Percentiles rank a stretch among this genome's conserved stretches.
Conservation (phyloP, 2,329 filamentous ascomycete species). For the Elsinoe australis region DNA sequence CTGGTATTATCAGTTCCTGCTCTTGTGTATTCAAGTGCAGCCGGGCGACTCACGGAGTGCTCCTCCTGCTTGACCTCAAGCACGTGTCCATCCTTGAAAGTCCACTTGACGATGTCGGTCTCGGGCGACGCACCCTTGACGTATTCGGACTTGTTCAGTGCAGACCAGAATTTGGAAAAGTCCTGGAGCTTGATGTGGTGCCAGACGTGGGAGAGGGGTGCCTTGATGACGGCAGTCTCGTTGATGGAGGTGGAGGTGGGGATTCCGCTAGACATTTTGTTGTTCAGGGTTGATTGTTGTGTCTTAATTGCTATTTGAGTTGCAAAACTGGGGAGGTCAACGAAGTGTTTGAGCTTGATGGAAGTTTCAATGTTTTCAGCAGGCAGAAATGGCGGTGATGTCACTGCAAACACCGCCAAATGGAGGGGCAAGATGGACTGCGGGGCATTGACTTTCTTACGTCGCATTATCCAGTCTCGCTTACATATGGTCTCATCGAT, state of each 20-base stretch:
- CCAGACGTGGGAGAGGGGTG: constrained; percentile 60
- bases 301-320: background rate
- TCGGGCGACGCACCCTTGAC: constrained; percentile 56
- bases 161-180: constrained; percentile 60
- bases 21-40: background rate
- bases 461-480: background rate
- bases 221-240: constrained; percentile 59
- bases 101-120: constrained; percentile 62
- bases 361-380: too few relatives aligned
- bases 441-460: background rate
- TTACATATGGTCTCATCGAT: background rate
- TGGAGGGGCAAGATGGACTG: background rate
- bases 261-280: constrained; percentile 35
- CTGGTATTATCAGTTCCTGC: constrained; percentile 31
- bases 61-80: constrained; percentile 70
- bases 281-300: background rate
- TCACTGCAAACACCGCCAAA: background rate
- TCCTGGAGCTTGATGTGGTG: constrained; percentile 66
- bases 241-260: constrained; percentile 59
- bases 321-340: background rate
- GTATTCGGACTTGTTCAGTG: constrained; percentile 53
- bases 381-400: constrained; percentile 6
- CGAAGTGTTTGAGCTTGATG: background rate
- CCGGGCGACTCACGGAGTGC: constrained; percentile 56
- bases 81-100: constrained; percentile 61